Evolutionary conservation across 257 asterid genomes (phyloP), one percentile per base, ranked within the genome.

Genomic region (Pogostemon cablin): DNA sequence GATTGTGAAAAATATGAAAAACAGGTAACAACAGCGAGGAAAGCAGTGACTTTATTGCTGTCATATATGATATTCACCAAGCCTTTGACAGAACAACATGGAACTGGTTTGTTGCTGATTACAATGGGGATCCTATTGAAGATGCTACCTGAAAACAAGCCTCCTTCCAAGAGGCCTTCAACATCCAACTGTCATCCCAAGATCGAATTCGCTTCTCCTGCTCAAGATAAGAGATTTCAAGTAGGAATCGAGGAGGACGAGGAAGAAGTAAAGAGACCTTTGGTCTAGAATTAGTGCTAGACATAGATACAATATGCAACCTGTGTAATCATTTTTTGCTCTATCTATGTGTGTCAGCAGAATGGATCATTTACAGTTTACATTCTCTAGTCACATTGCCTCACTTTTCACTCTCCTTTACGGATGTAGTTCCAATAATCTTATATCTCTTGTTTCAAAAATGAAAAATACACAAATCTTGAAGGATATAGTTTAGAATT

Each of bases 11-110:
- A 17, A 42, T 55, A 38, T 52, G 25, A 20, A 20, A 20, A 15
- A 65, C 85, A 90, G 98, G 83, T 90, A n/a, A 93, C 98, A 1
- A 93, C 98, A 0, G 97, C 98, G 3, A 86, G 98, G 75, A 93
- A 93, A 69, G 98, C 97, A 0, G 97, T 93, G 4, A 93, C 97
- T 0, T 75, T 93, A 66, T 20, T 93, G 72, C 85, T 93, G 6
- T 93, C 98, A 0, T 93, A 90, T 67, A 5, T 93, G 82, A 93
- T 93, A 9, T 93, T 93, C 84, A 93, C 98, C 0, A 93, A 93
- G 76, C 97, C 98, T 7, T 63, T 93, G 74, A 93, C 96, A 0
- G 96, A 83, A 49, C 96, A 93, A 78, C 98, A 93, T 46, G 90
- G 83, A 12, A 81, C 83, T 1, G 98, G 97, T 15, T 74, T 93